Evolutionary conservation across 2,329 filamentous ascomycete genomes (phyloP).

Genomic region (Lachnellula cervina): DNA sequence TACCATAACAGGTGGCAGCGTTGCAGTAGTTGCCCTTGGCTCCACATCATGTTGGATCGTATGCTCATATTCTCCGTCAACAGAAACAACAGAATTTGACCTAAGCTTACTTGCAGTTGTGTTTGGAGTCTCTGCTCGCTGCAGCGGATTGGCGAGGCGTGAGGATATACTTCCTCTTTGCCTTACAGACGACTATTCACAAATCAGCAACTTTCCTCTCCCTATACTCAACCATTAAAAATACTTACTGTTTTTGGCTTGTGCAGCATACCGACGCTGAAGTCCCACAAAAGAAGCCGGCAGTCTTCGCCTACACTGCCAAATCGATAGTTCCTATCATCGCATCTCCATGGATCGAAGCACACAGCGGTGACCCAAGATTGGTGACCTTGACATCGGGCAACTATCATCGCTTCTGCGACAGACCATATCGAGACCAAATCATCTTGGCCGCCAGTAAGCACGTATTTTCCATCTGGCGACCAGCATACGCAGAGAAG

Average conservation of each 20-base stretch:
- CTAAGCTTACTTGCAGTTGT: conserved; percentile 56
- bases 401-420: conserved; percentile 76
- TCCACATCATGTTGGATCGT: conserved; percentile 75
- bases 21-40: conserved; percentile 75
- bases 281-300: conserved; percentile 89
- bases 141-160: conserved; percentile 42
- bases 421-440: conserved; percentile 94
- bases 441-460: conserved; percentile 95
- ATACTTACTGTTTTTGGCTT: conserved; percentile 73
- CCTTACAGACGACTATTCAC: conserved; percentile 45
- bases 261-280: conserved; percentile 93
- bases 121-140: conserved; percentile 59
- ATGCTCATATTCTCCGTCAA: conserved; percentile 48
- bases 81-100: conserved; percentile 65
- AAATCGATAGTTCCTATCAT: conserved; percentile 91
- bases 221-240: conserved; percentile 2
- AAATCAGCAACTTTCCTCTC: conserved; percentile 20
- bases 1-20: conserved; percentile 87
- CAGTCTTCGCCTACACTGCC: conserved; percentile 95
- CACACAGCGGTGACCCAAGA: conserved; percentile 92
- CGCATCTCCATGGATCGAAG: conserved; percentile 96
- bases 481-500: conserved; percentile 95
- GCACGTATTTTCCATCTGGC: conserved; percentile 89
- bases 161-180: conserved; percentile 50
- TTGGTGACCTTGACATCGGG: conserved; percentile 89